These are phyloP conservation scores for Barnettozyma pratensis DNA, from an alignment of 805 yeast species.

Conservation along the genomic window DNA sequence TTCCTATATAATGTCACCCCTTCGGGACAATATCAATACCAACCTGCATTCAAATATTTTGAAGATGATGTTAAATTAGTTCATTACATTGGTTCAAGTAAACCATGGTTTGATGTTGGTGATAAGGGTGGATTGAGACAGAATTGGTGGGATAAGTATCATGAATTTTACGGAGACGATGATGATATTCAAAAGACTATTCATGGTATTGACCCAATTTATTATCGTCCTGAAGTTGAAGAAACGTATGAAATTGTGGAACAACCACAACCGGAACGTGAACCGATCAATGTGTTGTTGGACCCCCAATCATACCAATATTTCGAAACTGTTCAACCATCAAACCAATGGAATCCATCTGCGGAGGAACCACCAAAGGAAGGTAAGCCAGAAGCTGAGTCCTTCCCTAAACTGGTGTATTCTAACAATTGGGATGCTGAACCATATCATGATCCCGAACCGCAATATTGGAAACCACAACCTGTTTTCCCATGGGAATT, in stretches of 20 bases:
- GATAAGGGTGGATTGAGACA: conserved; percentile 14
- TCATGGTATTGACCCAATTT: conserved; percentile 23
- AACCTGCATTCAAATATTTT: conserved; percentile 63
- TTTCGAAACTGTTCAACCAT: conserved; percentile 16
- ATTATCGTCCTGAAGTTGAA: conserved; percentile 7
- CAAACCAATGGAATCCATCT: conserved; percentile 40
- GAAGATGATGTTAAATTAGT: conserved; percentile 38
- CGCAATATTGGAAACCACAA: conserved; percentile 11
- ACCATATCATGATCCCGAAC: neutral
- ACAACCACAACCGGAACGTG: neutral
- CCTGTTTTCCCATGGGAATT: conserved; percentile 30
- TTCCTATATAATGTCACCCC: conserved; percentile 83
- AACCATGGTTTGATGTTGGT: conserved; percentile 44
- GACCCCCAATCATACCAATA: conserved; percentile 21
- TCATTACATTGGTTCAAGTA: conserved; percentile 62
- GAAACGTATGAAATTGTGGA: neutral
- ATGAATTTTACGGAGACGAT: conserved; percentile 18
- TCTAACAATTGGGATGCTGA: conserved; percentile 1
- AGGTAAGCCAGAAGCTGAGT: conserved; percentile 24
- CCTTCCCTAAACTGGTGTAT: conserved; percentile 13
- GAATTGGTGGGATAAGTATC: conserved; percentile 22
- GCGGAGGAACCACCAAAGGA: conserved; percentile 36
- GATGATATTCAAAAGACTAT: conserved; percentile 13
- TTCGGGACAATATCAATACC: conserved; percentile 60
- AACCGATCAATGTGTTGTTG: conserved; percentile 10